Evolutionary conservation across 1,284 basidiomycete genomes (phyloP).

Genomic region (Boletus semigastroideus): DNA sequence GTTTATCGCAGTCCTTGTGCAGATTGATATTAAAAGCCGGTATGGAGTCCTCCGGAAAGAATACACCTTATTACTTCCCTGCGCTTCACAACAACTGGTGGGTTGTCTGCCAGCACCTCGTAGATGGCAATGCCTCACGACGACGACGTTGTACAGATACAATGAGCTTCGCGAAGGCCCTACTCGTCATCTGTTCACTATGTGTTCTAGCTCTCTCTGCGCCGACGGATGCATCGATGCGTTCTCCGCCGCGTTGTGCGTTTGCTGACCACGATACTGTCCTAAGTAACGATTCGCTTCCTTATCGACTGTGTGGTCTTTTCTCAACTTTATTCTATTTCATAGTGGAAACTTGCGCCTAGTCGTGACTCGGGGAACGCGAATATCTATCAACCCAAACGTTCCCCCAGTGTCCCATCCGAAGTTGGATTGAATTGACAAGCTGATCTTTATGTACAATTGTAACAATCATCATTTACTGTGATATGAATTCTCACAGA

Average conservation of each 20-base stretch:
- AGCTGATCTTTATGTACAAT: no score
- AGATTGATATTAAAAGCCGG: not conserved
- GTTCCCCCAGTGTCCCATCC: no score
- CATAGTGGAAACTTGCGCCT: not conserved
- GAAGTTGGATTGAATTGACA: no score
- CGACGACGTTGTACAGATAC: not conserved
- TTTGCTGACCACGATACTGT: not conserved
- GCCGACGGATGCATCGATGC: not conserved
- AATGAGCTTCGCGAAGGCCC: not conserved
- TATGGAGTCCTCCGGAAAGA: not conserved
- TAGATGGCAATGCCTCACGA: not conserved
- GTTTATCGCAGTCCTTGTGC: not conserved
- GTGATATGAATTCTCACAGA: no score
- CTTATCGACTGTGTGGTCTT: not conserved
- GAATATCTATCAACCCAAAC: no score
- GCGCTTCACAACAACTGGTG: not conserved
- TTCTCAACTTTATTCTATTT: not conserved
- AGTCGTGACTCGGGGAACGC: not conserved
- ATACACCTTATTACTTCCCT: not conserved
- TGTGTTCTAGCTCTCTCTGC: not conserved
- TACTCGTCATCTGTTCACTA: not conserved
- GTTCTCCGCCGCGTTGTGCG: not conserved
- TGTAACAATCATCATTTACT: no score
- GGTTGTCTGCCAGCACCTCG: not conserved
- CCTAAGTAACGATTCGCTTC: not conserved